Evolutionary conservation across 2,329 filamentous ascomycete genomes (phyloP), one percentile per base, ranked within the genome.

Genomic region (Stemphylium beticola): DNA sequence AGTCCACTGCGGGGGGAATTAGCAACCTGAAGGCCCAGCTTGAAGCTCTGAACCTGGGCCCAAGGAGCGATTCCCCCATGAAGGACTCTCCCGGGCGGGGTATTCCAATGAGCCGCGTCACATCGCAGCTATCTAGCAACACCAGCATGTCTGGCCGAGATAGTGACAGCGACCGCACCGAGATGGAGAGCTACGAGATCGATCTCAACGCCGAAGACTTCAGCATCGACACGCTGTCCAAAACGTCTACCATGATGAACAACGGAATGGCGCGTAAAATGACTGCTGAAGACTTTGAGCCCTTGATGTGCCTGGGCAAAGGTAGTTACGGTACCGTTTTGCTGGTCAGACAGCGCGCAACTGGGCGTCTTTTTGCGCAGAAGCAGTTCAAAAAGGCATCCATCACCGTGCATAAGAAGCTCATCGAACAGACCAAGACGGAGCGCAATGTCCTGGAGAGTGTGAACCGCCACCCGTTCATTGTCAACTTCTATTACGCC

Each of bases 371-470:
- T 4, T 99, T 93, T 71, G 96, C 95, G 0, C 96, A 99, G 79
- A 99, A 99, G 81, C 93, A 98, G 77, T 95, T 99, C 78, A 95
- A 93, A 75, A 99, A 99, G 78, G 95, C 96, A 0, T 96, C 92
- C 8, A 81, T 99, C 47, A 92, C 93, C 0, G 91, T 99, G 34
- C 93, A 97, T 78, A 97, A 96, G 82, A 92, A 93, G 74, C 85
- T 98, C 29, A 87, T 99, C 45, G 93, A 98, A 78, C 95, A 98
- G 79, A 98, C 95, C 53, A 96, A 96, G 82, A 98, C 93, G 2
- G 95, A 99, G 79, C 90, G 95, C 44, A 88, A 89, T 67, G 96
- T 99, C 49, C 83, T 99, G 46, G 95, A 99, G 79, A 96, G 91
- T 55, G 91, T 99, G 75, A 98, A 96, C 76, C 86, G 93, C 31